Evolutionary conservation across 164 flowering plant species (phyloP).

Genomic region (Chloranthus sessilifolius): DNA sequence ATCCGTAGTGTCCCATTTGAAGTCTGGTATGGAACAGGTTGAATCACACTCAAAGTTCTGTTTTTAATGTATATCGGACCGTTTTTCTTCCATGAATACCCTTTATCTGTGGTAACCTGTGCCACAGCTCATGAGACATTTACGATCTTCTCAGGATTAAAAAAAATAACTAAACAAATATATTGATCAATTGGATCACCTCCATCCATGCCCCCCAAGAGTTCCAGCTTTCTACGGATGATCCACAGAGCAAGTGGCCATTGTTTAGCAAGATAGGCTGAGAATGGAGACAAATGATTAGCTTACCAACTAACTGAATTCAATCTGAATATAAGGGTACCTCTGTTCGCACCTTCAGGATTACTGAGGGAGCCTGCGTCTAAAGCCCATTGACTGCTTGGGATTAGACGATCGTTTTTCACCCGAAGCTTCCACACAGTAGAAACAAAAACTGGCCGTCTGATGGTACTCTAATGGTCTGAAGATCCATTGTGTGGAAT

Average conservation of each 20-base stretch:
- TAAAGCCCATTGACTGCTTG: no score
- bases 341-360: no score
- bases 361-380: no score
- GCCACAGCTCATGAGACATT: constrained; percentile 3
- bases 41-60: constrained; percentile 67
- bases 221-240: constrained; percentile 98
- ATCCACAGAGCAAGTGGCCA: constrained; percentile 80
- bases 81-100: constrained; percentile 74
- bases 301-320: background rate
- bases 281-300: constrained; percentile 7
- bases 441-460: no score
- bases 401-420: no score
- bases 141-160: no score
- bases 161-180: background rate
- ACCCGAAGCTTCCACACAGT: no score
- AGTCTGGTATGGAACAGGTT: constrained; percentile 84
- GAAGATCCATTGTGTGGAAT: no score
- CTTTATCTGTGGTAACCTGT: constrained; percentile 72
- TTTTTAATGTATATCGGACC: constrained; percentile 69
- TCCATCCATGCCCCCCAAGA: constrained; percentile 99
- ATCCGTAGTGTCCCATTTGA: constrained; percentile 64
- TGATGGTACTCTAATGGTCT: no score
- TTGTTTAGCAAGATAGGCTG: constrained; percentile 85
- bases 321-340: no score
- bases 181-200: constrained; percentile 30